Evolutionary conservation across 257 asterid species (phyloP), one percentile per base, ranked within the genome.

Genomic region (Voacanga thouarsii): DNA sequence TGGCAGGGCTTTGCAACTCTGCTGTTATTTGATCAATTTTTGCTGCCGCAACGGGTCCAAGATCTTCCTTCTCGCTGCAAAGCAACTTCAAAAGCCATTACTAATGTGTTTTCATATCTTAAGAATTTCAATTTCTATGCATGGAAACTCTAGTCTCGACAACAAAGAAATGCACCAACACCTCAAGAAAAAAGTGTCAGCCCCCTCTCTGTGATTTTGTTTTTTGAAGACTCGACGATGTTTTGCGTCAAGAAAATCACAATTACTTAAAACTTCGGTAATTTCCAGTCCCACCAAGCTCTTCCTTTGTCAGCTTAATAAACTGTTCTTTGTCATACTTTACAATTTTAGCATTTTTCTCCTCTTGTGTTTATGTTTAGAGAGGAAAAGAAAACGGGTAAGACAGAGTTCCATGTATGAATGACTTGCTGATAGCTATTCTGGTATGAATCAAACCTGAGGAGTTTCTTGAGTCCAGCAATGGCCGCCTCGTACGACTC

Each of bases 401-500:
- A 6, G 12, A 11, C 14, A 44, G 19, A 16, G 6, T n/a, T 19
- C 65, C 28, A 3, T 59, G 9, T 78, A 41, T 2, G 7, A 21
- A 50, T 63, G 56, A 64, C 43, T 64, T 10, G 43, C 19, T 64
- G 70, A 49, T 18, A n/a, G 37, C 3, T 61, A 24, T 15, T 68
- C 51, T 18, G 1, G 65, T 51, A 47, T 39, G 33, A 30, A 43
- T n/a, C 81, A 60, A 78, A 94, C 97, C 94, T 94, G 80, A 94
- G 94, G 77, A 92, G 96, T 86, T 92, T 91, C 84, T 86, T 84
- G 80, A 94, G 99, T 68, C 82, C 94, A 63, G 83, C 88, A 78
- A 94, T 86, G 91, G 99, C 99, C 63, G 88, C 90, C 85, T 91
- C 97, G 79, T 86, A 87, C 21, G 92, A 75, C 71, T 89, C 92